phyloP scores from a whole-genome alignment of 2,329 filamentous ascomycete genomes.

The Xylaria multiplex region DNA sequence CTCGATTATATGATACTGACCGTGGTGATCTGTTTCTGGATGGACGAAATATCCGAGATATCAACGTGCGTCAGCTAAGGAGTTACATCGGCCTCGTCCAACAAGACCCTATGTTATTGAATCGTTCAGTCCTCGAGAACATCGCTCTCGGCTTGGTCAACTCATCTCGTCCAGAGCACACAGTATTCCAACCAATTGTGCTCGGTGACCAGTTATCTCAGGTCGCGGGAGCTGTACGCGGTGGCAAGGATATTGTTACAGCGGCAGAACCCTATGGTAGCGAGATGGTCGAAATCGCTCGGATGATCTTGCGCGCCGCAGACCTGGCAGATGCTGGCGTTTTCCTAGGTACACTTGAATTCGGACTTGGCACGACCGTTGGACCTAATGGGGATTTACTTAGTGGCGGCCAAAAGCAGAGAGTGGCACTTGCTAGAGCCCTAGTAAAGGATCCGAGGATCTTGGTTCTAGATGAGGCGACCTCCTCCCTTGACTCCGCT shows the following conservation, averaged over 20 bases:
- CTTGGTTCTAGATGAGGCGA: constrained; percentile 62
- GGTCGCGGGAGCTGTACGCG: constrained; percentile 62
- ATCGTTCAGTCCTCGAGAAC: constrained; percentile 52
- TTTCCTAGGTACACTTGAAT: constrained; percentile 60
- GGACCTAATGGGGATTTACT: constrained; percentile 57
- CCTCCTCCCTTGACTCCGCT: constrained; percentile 60
- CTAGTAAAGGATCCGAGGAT: constrained; percentile 59
- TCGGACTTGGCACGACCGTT: constrained; percentile 57
- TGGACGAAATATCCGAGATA: constrained; percentile 57
- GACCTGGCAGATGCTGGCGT: constrained; percentile 65
- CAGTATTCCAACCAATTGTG: constrained; percentile 56
- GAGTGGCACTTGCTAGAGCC: constrained; percentile 59
- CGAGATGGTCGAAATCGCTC: constrained; percentile 61
- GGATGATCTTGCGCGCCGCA: constrained; percentile 60
- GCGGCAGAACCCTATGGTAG: constrained; percentile 57
- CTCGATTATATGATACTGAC: constrained; percentile 67
- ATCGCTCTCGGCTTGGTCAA: constrained; percentile 53
- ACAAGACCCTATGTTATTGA: constrained; percentile 49
- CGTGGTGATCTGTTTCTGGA: constrained; percentile 60
- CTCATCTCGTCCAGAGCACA: constrained; percentile 47
- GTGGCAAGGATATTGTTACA: constrained; percentile 59
- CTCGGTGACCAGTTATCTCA: constrained; percentile 60
- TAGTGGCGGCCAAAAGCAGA: constrained; percentile 60
- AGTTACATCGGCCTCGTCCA: constrained; percentile 49
- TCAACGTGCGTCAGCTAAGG: constrained; percentile 57